Conservation (phyloP, 139 green algal genomes). For the Picochlorum sp. region DNA sequence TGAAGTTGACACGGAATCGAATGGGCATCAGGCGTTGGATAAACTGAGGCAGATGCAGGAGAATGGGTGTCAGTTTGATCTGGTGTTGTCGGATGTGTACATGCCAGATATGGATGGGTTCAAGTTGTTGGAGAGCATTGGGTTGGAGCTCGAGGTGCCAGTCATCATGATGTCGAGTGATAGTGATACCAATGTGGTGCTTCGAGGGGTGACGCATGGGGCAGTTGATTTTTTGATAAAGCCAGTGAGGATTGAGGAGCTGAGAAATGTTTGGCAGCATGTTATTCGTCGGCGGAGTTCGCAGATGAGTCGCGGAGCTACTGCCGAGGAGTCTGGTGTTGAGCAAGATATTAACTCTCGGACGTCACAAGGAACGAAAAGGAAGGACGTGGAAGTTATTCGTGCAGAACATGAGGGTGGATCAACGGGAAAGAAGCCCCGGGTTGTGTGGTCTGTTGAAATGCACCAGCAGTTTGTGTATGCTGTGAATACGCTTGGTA, state of each 20-base stretch:
- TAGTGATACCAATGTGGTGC: slow-evolving; percentile 78
- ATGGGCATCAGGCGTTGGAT: slow-evolving; percentile 48
- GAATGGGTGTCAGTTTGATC: slow-evolving; percentile 63
- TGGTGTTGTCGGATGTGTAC: slow-evolving; percentile 94
- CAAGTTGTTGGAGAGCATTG: slow-evolving; percentile 83
- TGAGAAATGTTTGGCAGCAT: slow-evolving; percentile 96
- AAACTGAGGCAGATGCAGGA: slow-evolving; percentile 44
- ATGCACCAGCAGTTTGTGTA: slow-evolving; percentile 95
- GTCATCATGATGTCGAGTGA: slow-evolving; percentile 98
- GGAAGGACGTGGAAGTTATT: slow-evolving; percentile 10
- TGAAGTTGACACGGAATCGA: slow-evolving; percentile 43
- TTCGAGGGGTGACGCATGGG: slow-evolving; percentile 88
- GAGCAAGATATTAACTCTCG: slow-evolving; percentile 3
- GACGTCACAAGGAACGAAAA: slow-evolving; percentile 18
- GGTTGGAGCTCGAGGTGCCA: slow-evolving; percentile 85
- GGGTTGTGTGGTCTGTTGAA: slow-evolving; percentile 91
- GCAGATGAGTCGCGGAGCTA: background rate
- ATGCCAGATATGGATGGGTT: slow-evolving; percentile 99
- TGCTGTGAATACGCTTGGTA: slow-evolving; percentile 84
- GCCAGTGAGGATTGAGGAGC: slow-evolving; percentile 90
- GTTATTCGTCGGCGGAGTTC: slow-evolving; percentile 62
- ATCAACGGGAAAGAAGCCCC: slow-evolving; percentile 68
- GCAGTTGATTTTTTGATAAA: slow-evolving; percentile 97
- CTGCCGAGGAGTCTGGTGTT: slow-evolving; percentile 9
- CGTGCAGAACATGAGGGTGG: slow-evolving; percentile 18